phyloP scores from a whole-genome alignment of 2,329 filamentous ascomycete genomes.

The Aspergillus sp. region DNA sequence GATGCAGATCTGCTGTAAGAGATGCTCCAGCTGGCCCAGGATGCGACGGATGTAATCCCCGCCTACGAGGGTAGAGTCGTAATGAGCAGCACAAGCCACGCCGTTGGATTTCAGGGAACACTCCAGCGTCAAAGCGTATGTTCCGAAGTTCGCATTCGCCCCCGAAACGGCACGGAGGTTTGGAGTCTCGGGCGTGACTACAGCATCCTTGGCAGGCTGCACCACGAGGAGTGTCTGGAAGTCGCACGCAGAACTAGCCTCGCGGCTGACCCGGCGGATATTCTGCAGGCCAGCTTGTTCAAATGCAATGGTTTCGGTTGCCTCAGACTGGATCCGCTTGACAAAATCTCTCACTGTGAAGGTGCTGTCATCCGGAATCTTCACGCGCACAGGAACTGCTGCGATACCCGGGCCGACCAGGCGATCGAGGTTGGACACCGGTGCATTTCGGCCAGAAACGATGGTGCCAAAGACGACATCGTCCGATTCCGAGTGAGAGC shows the following conservation, averaged over 20 bases:
- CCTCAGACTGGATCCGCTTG: slow-evolving; percentile 3
- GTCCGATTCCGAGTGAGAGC: slow-evolving; percentile 4
- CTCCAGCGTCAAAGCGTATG: slow-evolving; percentile 12
- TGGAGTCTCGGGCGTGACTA: background rate
- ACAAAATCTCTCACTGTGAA: slow-evolving; percentile 4
- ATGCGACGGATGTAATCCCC: slow-evolving; percentile 5
- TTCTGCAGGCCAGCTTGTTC: slow-evolving; percentile 12
- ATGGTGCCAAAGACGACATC: slow-evolving; percentile 10
- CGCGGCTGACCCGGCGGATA: slow-evolving; percentile 3
- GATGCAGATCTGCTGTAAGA: slow-evolving; percentile 9
- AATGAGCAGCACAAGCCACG: slow-evolving; percentile 7
- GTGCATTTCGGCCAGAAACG: slow-evolving; percentile 7
- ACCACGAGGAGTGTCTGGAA: slow-evolving; percentile 10
- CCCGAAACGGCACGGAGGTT: slow-evolving; percentile 7
- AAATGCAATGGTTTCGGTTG: slow-evolving; percentile 5
- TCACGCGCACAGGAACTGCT: slow-evolving; percentile 8
- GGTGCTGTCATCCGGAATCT: background rate
- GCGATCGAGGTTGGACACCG: slow-evolving; percentile 5
- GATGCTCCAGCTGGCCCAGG: slow-evolving; percentile 10
- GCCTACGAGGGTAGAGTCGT: slow-evolving; percentile 10
- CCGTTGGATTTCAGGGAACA: slow-evolving; percentile 7
- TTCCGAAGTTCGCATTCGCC: slow-evolving; percentile 10
- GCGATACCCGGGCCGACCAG: slow-evolving; percentile 10
- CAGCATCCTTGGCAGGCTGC: slow-evolving; percentile 7
- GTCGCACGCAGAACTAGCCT: slow-evolving; percentile 4